These are phyloP conservation scores for Triticum timopheevii DNA, from an alignment of 176 grass and related monocot genomes.

Conservation along the genomic window DNA sequence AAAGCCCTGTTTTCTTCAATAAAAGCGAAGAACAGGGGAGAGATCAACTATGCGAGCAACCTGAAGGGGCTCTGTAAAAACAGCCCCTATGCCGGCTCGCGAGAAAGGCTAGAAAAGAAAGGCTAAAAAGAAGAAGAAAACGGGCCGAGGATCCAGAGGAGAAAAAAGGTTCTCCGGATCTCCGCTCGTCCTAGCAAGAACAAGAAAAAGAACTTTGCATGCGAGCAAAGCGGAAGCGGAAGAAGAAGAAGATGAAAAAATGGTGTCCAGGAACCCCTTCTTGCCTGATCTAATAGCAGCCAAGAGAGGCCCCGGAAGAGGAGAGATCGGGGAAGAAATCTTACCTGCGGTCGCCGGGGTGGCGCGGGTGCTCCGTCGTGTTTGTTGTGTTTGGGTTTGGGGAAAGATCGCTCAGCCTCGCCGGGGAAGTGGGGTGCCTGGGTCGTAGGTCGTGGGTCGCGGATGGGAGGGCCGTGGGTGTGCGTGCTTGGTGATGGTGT, in stretches of 20 bases:
- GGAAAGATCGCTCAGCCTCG: constrained; percentile 72
- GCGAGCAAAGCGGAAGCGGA: not conserved
- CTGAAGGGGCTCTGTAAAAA: constrained; percentile 59
- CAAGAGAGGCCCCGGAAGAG: constrained; percentile 1
- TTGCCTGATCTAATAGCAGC: constrained; percentile 33
- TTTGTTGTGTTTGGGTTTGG: not conserved
- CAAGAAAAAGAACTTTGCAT: constrained; percentile 11
- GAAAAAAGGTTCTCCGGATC: constrained; percentile 75
- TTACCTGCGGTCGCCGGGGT: constrained; percentile 35
- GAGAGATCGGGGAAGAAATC: constrained; percentile 49
- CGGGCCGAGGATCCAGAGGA: constrained; percentile 46
- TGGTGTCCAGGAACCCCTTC: not conserved
- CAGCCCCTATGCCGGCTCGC: constrained; percentile 52
- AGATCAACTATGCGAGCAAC: not conserved
- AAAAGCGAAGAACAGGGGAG: constrained; percentile 74
- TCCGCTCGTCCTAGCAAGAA: constrained; percentile 37
- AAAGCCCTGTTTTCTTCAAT: constrained; percentile 49
- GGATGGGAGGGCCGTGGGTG: not conserved
- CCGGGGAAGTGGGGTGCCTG: constrained; percentile 32
- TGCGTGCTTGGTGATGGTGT: not conserved
- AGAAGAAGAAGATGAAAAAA: not conserved
- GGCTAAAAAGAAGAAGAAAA: too few species aligned
- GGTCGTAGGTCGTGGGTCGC: constrained; percentile 18
- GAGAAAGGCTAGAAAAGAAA: constrained; percentile 11
- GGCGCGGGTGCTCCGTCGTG: constrained; percentile 15